phyloP scores from a whole-genome alignment of 352 stramenopile genomes.

The Phytophthora ramorum region DNA sequence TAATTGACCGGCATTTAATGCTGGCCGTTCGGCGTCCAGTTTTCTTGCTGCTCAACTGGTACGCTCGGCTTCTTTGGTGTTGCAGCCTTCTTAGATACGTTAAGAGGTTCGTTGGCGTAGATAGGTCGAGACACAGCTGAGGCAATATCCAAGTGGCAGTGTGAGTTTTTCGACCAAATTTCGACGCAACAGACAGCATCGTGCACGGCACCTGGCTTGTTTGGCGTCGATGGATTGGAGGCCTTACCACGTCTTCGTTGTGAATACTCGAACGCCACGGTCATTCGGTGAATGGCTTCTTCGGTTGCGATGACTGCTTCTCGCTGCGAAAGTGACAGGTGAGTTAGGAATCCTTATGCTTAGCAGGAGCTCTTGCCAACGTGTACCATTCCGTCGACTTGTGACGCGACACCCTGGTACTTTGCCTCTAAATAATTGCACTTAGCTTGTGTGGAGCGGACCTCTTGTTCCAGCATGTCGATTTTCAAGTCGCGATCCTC shows the following conservation, averaged over 20 bases:
- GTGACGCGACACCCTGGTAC: slow-evolving; percentile 37
- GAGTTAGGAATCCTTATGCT: background rate
- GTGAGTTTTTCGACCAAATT: slow-evolving; percentile 1
- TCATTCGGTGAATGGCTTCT: slow-evolving; percentile 44
- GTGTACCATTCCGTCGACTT: slow-evolving; percentile 50
- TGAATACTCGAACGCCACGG: slow-evolving; percentile 34
- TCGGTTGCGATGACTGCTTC: slow-evolving; percentile 42
- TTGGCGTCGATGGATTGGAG: slow-evolving; percentile 28
- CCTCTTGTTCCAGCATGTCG: slow-evolving; percentile 48
- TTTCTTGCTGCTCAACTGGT: slow-evolving; percentile 20
- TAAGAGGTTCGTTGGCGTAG: slow-evolving; percentile 3
- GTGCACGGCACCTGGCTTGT: slow-evolving; percentile 23
- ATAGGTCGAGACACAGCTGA: slow-evolving; percentile 1
- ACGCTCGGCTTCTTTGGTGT: slow-evolving; percentile 26
- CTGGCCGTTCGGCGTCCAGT: slow-evolving; percentile 26
- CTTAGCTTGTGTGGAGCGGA: slow-evolving; percentile 43
- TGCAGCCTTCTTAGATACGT: slow-evolving; percentile 14
- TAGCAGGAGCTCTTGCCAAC: background rate
- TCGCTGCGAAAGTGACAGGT: slow-evolving; percentile 18
- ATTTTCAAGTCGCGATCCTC: slow-evolving; percentile 46
- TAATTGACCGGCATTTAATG: background rate
- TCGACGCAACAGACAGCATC: background rate
- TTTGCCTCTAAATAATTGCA: slow-evolving; percentile 56
- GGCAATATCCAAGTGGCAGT: slow-evolving; percentile 1
- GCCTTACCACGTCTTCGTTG: slow-evolving; percentile 18